Base-by-base conservation (phyloP, 1,284 basidiomycete species). In the Tranzscheliella williamsii region DNA sequence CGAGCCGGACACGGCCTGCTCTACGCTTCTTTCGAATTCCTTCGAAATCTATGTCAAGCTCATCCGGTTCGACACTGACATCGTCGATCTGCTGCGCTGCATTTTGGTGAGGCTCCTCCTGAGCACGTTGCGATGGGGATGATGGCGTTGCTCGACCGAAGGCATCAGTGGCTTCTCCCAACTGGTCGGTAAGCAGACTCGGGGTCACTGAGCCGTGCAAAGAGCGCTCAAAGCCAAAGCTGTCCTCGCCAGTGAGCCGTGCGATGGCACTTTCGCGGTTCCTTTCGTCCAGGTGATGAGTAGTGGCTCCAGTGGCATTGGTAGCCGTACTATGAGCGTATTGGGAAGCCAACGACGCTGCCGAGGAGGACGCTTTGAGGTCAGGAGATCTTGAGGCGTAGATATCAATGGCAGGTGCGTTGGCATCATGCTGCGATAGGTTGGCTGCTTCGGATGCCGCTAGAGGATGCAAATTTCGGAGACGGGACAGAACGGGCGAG, bases 221-320 rank as follows among this genome's bases (percentile, higher is more conserved):
- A 18, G 47, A 54, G 1, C 22, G 33, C 5, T 61, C 57, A 13
- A 38, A 39, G 4, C 29, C 57, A 30, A 61, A 61, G 38, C 42
- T 61, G 29, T 61, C 51, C 40, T 61, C 57, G 30, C 50, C 47
- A 35, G 42, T 54, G 40, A 61, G 57, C 5, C 45, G 34, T 5
- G 57, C 57, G 46, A 54, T 54, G 6, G 39, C 42, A 21, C 57
- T 61, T 26, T 61, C 57, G 12, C 51, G 46, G 20, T 61, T 46
- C 31, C 57, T 50, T 20, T 61, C 46, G 18, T 47, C 38, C 20
- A 45, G 31, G 30, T 61, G 51, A 16, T 24, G 42, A 5, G 57
- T 51, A 1, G 55, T 47, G 5, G 27, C 27, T 9, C n/a, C n/a
- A 9, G 27, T 29, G 27, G 55, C 44, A 17, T 37, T 42, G 22